Evolutionary conservation across 2,329 filamentous ascomycete genomes (phyloP), one percentile per base, ranked within the genome.

Genomic region (Orbilia blumenaviensis): DNA sequence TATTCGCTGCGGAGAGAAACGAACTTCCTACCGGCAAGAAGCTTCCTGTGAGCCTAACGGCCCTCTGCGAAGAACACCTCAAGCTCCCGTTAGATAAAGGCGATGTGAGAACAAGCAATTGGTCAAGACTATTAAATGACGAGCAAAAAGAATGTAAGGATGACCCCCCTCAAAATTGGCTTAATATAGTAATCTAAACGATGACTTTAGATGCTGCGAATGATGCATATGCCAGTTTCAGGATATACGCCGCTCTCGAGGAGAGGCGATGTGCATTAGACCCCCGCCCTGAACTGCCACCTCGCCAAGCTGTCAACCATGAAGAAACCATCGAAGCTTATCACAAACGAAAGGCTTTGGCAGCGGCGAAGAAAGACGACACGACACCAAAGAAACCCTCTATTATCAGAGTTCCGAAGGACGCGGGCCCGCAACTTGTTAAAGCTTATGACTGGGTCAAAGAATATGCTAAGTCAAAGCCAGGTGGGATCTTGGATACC

Each of bases 181-280:
- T 80, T 56, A 79, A 75, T 6, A 80, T 42, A 7, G 16, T 7
- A 67, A 80, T 61, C 79, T 82, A 82, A 27, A 82, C 78, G 9
- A 60, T 77, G 16, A 6, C 5, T 41, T 23, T 79, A 92, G 90
- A 94, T 82, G 89, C 92, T 8, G 93, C 92, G 10, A 90, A 92
- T 0, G 93, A 96, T 82, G 91, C 92, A 0, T 97, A 97, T 81
- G 93, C 91, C 73, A 88, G 89, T 46, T 83, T 91, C 9, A 90
- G 92, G 67, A 84, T 97, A 0, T 96, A 89, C 80, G 85, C 92
- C 74, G 86, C 87, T 0, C 84, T 97, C 48, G 90, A 97, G 69
- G 83, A 87, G 58, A 88, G 91, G 79, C 86, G 94, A 14, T 85
- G 88, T 79, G 84, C 85, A 5, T 84, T 97, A 76, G 83, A 88